Evolutionary conservation across 2,329 filamentous ascomycete genomes (phyloP).

Genomic region (Fusarium humuli): DNA sequence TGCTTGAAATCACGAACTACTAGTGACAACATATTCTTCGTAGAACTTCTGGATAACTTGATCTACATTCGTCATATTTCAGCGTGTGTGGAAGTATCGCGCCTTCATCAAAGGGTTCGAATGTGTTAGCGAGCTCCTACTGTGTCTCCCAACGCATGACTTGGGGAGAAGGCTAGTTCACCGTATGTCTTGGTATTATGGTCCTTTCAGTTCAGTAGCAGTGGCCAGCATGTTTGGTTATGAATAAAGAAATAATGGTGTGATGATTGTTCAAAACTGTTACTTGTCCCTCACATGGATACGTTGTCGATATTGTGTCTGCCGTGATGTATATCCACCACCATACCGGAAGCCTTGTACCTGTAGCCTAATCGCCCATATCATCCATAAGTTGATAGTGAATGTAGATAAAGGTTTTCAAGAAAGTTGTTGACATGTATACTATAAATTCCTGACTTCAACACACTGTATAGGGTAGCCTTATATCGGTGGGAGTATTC

Average conservation of each 20-base stretch:
- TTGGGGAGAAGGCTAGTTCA: neutral
- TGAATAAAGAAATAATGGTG: neutral
- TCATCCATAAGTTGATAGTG: neutral
- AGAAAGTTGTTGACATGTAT: neutral
- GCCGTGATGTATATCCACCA: neutral
- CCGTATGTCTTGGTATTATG: neutral
- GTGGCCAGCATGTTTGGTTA: neutral
- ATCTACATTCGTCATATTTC: neutral
- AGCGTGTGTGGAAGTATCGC: neutral
- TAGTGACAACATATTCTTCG: neutral
- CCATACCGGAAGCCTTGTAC: neutral
- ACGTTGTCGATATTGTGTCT: neutral
- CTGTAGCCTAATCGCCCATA: neutral
- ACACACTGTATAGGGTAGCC: neutral
- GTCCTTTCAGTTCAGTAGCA: neutral
- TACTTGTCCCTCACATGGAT: neutral
- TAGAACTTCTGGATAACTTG: neutral
- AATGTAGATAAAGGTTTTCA: neutral
- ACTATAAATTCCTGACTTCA: neutral
- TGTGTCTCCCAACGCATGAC: neutral
- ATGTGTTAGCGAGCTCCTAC: neutral
- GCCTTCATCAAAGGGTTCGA: neutral
- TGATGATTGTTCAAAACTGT: neutral
- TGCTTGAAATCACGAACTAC: neutral
- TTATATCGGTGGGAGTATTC: neutral